A percentile compares a stretch with the other conserved stretches of the same genome.
Conservation (phyloP, 164 flowering plant species). For the Aristolochia contorta region DNA sequence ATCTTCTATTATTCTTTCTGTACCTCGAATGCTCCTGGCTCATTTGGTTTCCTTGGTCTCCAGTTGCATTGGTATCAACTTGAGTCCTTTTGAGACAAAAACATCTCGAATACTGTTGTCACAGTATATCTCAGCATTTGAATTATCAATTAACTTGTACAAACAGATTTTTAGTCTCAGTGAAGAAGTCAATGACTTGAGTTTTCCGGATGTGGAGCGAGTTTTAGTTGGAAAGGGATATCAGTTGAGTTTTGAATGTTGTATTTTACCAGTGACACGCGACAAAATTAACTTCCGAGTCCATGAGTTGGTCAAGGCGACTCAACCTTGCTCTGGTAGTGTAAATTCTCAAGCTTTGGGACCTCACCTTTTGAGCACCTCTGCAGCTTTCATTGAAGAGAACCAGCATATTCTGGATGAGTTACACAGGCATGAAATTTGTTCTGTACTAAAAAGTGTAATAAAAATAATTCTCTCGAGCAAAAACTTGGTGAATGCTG, state of each 20-base stretch:
- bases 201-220: conserved; percentile 10
- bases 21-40: conserved; percentile 54
- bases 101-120: conserved; percentile 18
- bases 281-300: conserved; percentile 24
- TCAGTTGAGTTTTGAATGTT: conserved; percentile 35
- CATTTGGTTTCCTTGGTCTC: conserved; percentile 52
- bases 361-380: conserved; percentile 29
- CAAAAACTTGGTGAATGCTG: conserved; percentile 13
- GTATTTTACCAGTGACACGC: conserved; percentile 26
- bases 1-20: conserved; percentile 30
- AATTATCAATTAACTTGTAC: conserved; percentile 47
- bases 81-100: conserved; percentile 6
- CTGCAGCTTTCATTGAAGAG: conserved; percentile 35
- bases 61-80: conserved; percentile 24
- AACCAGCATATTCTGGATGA: conserved; percentile 25
- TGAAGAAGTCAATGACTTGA: conserved; percentile 4
- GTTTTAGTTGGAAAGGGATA: conserved; percentile 5
- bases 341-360: conserved; percentile 11
- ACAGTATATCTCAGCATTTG: conserved; percentile 41
- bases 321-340: conserved; percentile 8
- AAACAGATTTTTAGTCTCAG: conserved; percentile 8
- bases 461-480: conserved; percentile 28
- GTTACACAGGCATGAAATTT: conserved; percentile 30
- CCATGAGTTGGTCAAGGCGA: conserved; percentile 20
- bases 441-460: conserved; percentile 34